A percentile compares a stretch with the other conserved stretches of the same genome.
These are phyloP conservation scores for Penicillium samsonianum DNA, from an alignment of 495 filamentous ascomycete species.

Conservation along the genomic window DNA sequence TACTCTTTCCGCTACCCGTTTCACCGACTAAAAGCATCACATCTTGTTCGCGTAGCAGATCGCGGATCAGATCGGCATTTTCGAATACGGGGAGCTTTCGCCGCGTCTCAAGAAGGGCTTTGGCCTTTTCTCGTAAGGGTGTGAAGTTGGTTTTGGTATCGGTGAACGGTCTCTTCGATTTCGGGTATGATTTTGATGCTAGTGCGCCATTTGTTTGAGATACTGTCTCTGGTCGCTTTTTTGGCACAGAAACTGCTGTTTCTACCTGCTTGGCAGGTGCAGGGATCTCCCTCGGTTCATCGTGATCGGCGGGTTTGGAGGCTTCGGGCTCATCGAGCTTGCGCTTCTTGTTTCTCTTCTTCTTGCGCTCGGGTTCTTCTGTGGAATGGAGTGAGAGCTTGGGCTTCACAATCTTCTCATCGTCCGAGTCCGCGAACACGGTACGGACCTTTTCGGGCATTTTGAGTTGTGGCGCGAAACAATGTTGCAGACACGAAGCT, in stretches of 20 bases:
- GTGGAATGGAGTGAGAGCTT: background rate
- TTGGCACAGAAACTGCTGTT: background rate
- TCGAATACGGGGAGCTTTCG: conserved; percentile 80
- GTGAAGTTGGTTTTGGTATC: conserved; percentile 34
- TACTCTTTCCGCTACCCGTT: conserved; percentile 95
- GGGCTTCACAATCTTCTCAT: conserved; percentile 15
- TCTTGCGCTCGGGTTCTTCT: conserved; percentile 30
- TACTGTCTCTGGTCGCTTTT: background rate
- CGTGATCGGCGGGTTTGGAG: conserved; percentile 8
- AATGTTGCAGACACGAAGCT: conserved; percentile 5
- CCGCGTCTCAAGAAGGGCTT: conserved; percentile 51
- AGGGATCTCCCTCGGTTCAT: conserved; percentile 5
- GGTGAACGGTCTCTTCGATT: conserved; percentile 21
- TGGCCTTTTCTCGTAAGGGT: conserved; percentile 48
- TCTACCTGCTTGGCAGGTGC: conserved; percentile 5
- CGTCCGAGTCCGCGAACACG: conserved; percentile 25
- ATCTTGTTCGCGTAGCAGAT: conserved; percentile 64
- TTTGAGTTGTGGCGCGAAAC: conserved; percentile 16
- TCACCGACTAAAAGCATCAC: conserved; percentile 87
- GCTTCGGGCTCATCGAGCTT: conserved; percentile 39
- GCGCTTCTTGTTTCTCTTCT: conserved; percentile 45
- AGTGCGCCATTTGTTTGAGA: conserved; percentile 4
- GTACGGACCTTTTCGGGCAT: conserved; percentile 53
- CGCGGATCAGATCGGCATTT: conserved; percentile 67
- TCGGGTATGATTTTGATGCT: conserved; percentile 15